Base-by-base conservation (phyloP, 768 basidiomycete genomes). In the Mrakia gelida region DNA sequence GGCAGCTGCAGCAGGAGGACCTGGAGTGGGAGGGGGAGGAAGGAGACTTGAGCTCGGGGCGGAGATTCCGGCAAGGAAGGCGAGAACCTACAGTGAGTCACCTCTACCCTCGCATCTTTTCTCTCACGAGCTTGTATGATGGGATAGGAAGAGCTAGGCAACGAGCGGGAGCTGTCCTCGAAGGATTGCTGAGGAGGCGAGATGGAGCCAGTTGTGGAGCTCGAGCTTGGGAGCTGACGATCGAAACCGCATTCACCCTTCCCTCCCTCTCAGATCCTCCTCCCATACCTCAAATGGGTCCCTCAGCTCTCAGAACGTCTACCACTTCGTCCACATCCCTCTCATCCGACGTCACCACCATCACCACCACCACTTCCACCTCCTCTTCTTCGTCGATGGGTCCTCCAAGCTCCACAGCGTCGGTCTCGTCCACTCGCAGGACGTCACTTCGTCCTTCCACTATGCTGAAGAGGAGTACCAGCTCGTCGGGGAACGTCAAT, bases 361-460 rank as follows among this genome's bases (percentile, higher is more conserved):
- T 70, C 38, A 70, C 67, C 67, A 70, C 67, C 67, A 70, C 67
- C 5, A 26, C 67, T n/a, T 10, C 38, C 21, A 13, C 41, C 9
- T n/a, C 67, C 18, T 70, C 67, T 11, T 70, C 41, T 2, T 43
- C 67, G 38, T n/a, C 67, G 21, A 70, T 70, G 67, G 67, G 67
- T 26, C 67, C 67, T 18, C 67, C 67, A 6, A 70, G 13, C 21
- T 70, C 41, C 34, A 70, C 67, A 16, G 41, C 67, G 4, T 38
- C 67, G 26, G 59, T n/a, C 18, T 26, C 41, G 2, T 41, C 67
- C 13, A n/a, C 67, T 8, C 41, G 67, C 9, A 32, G 67, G 67
- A 41, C 67, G 15, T 70, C 67, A 0, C 38, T 70, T 26, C 67
- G 67, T 0, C 67, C 67, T 34, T 70, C 67, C 26, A 70, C 67